Evolutionary conservation across 768 basidiomycete genomes (phyloP), one percentile per base, ranked within the genome.

Genomic region (Leccinum truebloodii): DNA sequence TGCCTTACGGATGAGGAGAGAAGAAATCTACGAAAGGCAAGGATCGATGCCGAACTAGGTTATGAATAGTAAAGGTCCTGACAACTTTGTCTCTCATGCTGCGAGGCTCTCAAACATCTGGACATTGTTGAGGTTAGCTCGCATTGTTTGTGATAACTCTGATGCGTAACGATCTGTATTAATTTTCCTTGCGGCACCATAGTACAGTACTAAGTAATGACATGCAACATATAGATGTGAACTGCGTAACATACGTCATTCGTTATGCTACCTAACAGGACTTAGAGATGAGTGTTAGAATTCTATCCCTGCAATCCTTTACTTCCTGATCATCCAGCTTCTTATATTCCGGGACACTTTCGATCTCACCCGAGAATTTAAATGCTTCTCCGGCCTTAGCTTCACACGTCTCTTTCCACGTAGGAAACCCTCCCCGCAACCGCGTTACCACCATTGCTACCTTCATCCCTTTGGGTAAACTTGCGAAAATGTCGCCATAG

Each of bases 1-100:
- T 70, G 73, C 35, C 69, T 75, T 55, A 65, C 67, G 12, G 75
- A 75, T 52, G 73, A 76, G 22, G 79, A 83, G 63, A 73, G 86
- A 72, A 82, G 76, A 63, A 77, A 77, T 55, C 71, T 89, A 69
- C 80, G 82, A 68, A 81, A 79, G 63, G 80, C 79, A 12, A 90
- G 90, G 73, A 77, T 83, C 68, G 84, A 87, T 50, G 79, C 77
- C 61, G 89, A 90, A 73, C 73, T 86, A 68, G 84, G 82, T 20
- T 86, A 80, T 73, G 87, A 88, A 58, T 73, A 64, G 8, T 58
- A 53, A 53, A 57, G 54, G 55, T 37, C 0, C 41, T 53, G 7
- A 13, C 18, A 13, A 1, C 10, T 52, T 57, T 46, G 26, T 52
- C 57, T 58, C 28, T 6, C 12, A 16, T 6, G 7, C 20, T 13